These are phyloP conservation scores for Sodiomyces alkalinus DNA, from an alignment of 2,329 filamentous ascomycete species.

Conservation along the genomic window DNA sequence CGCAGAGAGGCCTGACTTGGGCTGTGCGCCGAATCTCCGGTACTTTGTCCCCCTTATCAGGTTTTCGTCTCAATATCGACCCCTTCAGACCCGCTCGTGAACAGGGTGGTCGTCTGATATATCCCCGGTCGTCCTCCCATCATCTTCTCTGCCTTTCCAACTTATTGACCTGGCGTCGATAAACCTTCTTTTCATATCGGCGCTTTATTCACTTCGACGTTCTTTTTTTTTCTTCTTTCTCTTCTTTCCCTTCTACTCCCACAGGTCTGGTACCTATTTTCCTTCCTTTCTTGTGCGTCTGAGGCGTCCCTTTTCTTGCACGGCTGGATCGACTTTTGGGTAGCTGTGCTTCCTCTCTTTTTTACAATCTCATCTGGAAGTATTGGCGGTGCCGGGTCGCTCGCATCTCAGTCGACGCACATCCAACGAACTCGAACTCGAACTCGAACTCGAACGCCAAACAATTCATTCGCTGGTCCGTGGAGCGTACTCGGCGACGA, in stretches of 20 bases:
- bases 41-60: conserved; percentile 6
- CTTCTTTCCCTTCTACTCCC: conserved; percentile 17
- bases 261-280: conserved; percentile 38
- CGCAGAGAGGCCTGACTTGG: background rate
- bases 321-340: conserved; percentile 9
- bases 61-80: conserved; percentile 1
- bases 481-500: too few relatives aligned
- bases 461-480: too few relatives aligned
- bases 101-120: conserved; percentile 3
- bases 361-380: background rate
- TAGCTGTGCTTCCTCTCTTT: background rate
- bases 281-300: conserved; percentile 11
- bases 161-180: conserved; percentile 36
- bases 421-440: too few relatives aligned
- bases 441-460: too few relatives aligned
- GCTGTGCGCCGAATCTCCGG: background rate
- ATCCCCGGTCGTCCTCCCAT: background rate
- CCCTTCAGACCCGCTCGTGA: background rate
- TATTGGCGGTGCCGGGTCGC: background rate
- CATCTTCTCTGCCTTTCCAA: conserved; percentile 25
- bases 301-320: conserved; percentile 8
- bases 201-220: too few relatives aligned
- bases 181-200: conserved; percentile 36
- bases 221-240: conserved; percentile 14
- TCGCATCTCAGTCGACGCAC: background rate